Conservation (phyloP, 2,329 filamentous ascomycete species). For the Purpureocillium lavendulum region DNA sequence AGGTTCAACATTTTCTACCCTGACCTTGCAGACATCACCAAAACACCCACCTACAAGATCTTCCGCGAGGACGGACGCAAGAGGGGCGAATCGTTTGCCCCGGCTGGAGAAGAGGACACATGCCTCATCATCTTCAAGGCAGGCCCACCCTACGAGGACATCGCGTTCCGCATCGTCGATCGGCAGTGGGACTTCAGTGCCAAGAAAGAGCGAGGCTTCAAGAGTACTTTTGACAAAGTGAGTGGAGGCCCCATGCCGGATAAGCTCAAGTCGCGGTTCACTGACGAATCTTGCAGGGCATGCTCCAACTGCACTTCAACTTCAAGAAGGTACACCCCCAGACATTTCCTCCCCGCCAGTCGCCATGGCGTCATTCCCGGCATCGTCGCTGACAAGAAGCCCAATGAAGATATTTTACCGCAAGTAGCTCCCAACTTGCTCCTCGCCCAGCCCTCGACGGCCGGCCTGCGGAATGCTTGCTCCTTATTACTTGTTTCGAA, state of each 20-base stretch:
- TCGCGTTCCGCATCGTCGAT: constrained; percentile 95
- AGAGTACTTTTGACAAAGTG: constrained; percentile 96
- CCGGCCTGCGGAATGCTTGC: too few species aligned
- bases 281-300: constrained; percentile 24
- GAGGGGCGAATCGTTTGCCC: constrained; percentile 84
- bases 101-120: constrained; percentile 92
- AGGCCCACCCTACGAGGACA: constrained; percentile 90
- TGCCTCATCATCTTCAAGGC: constrained; percentile 94
- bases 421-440: neutral
- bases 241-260: constrained; percentile 18
- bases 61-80: constrained; percentile 86
- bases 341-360: neutral
- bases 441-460: neutral
- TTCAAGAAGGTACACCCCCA: constrained; percentile 74
- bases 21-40: constrained; percentile 88
- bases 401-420: neutral
- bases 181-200: constrained; percentile 99
- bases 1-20: constrained; percentile 99
- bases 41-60: constrained; percentile 92
- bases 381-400: too few species aligned
- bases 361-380: too few species aligned
- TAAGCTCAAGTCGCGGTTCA: constrained; percentile 3
- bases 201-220: constrained; percentile 89
- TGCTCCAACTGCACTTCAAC: constrained; percentile 93
- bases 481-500: too few species aligned